phyloP scores from a whole-genome alignment of 1,284 basidiomycete genomes.

The Rhodotorula sp. region DNA sequence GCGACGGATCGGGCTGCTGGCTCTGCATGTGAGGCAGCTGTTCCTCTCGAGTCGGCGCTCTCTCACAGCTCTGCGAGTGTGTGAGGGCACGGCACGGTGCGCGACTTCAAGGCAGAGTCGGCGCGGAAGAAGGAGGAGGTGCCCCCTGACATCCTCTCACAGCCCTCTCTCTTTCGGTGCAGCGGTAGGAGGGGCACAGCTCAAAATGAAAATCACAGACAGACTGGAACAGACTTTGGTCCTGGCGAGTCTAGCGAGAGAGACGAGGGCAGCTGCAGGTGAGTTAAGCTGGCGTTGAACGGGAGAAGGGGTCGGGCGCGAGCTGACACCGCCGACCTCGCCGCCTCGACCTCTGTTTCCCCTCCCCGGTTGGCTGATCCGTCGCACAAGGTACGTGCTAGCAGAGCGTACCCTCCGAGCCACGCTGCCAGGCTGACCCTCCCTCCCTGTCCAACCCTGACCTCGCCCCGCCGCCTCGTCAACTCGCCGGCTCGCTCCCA shows the following conservation, averaged over 20 bases:
- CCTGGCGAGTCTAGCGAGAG: no score
- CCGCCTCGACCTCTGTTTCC: background rate
- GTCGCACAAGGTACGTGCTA: slow-evolving; percentile 4
- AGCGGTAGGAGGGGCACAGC: no score
- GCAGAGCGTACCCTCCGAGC: background rate
- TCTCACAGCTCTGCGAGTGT: no score
- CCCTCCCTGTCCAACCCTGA: background rate
- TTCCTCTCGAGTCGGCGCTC: background rate
- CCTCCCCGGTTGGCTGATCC: slow-evolving; percentile 15
- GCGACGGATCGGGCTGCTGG: background rate
- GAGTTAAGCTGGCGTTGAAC: no score
- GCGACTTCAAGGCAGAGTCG: no score
- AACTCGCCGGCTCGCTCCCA: background rate
- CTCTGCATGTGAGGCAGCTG: background rate
- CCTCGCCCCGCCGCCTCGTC: background rate
- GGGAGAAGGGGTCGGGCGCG: background rate
- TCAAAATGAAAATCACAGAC: no score
- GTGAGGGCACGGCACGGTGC: no score
- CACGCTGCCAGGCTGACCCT: slow-evolving; percentile 1
- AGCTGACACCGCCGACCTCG: background rate
- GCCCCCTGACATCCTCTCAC: no score
- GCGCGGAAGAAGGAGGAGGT: no score
- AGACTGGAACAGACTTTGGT: no score
- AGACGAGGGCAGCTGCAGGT: no score
- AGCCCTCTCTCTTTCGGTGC: no score